A percentile compares a stretch with the other conserved stretches of the same genome.
Conservation (phyloP, 306 rosid genomes). For the Vigna trinervia region DNA sequence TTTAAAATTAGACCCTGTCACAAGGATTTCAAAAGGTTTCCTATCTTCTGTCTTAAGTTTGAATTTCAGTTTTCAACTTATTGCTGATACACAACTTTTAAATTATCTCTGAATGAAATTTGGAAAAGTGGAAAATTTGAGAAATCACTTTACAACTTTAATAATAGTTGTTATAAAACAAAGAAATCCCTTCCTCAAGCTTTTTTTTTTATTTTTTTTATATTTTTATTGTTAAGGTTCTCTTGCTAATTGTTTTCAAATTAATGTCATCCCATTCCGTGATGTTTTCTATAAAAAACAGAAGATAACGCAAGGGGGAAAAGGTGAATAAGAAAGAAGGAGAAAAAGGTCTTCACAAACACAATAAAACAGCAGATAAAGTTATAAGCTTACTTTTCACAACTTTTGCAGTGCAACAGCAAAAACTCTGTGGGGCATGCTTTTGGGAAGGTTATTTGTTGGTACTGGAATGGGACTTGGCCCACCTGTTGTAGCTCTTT, state of each 20-base stretch:
- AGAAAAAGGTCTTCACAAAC: background rate
- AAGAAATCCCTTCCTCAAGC: background rate
- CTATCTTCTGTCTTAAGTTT: conserved; percentile 1
- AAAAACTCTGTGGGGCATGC: conserved; percentile 80
- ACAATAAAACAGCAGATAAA: conserved; percentile 30
- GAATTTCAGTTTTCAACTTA: background rate
- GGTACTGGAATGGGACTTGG: conserved; percentile 92
- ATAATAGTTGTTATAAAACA: conserved; percentile 11
- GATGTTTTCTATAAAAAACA: conserved; percentile 19
- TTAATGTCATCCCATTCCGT: conserved; percentile 12
- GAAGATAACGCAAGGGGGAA: conserved; percentile 13
- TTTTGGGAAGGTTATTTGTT: conserved; percentile 83
- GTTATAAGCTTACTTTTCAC: conserved; percentile 38
- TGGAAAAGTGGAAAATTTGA: conserved; percentile 29
- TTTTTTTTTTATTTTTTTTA: background rate
- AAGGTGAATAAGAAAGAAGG: conserved; percentile 13
- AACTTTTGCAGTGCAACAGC: conserved; percentile 68
- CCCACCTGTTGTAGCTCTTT: conserved; percentile 85
- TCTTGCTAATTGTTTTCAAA: conserved; percentile 36
- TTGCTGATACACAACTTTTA: background rate
- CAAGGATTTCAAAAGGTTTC: conserved; percentile 33
- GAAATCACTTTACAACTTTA: conserved; percentile 22
- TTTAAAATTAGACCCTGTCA: background rate
- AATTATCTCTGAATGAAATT: conserved; percentile 2
- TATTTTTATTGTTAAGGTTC: background rate